A percentile compares a stretch with the other conserved stretches of the same genome.
Conservation (phyloP, 352 stramenopile genomes). For the Phytophthora niederhauseri region DNA sequence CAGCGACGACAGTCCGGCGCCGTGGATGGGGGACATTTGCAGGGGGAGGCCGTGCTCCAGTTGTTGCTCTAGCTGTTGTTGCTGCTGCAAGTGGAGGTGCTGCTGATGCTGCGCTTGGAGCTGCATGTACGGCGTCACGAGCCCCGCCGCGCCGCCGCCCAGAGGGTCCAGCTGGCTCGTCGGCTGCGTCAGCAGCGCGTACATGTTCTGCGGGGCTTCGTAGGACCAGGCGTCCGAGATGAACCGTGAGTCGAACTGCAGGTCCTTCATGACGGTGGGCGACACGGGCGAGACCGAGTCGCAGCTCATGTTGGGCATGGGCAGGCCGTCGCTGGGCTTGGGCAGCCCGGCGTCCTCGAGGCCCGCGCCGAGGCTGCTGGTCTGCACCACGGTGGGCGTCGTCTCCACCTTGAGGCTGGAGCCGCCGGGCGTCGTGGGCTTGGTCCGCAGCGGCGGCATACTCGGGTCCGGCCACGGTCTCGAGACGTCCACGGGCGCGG, state of each 20-base stretch:
- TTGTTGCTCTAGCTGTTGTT: slow-evolving; percentile 40
- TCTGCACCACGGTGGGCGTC: slow-evolving; percentile 6
- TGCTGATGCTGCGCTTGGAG: slow-evolving; percentile 38
- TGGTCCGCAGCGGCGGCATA: slow-evolving; percentile 23
- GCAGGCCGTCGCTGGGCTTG: slow-evolving; percentile 34
- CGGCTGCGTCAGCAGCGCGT: slow-evolving; percentile 47
- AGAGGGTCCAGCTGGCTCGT: slow-evolving; percentile 36
- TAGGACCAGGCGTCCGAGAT: slow-evolving; percentile 52
- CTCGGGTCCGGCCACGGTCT: slow-evolving; percentile 26
- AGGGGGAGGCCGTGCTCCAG: slow-evolving; percentile 22
- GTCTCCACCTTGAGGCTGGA: slow-evolving; percentile 35
- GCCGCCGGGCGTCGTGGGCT: slow-evolving; percentile 27
- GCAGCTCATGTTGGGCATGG: slow-evolving; percentile 28
- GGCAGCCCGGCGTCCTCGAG: slow-evolving; percentile 23
- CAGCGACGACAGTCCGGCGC: slow-evolving; percentile 32
- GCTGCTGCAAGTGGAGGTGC: slow-evolving; percentile 41
- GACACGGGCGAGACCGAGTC: slow-evolving; percentile 38
- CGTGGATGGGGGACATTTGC: slow-evolving; percentile 38
- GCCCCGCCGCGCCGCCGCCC: slow-evolving; percentile 22
- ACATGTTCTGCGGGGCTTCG: slow-evolving; percentile 63
- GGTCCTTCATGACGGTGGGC: slow-evolving; percentile 41
- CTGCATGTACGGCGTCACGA: slow-evolving; percentile 48
- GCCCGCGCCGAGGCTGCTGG: slow-evolving; percentile 6
- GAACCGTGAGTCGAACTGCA: slow-evolving; percentile 55
- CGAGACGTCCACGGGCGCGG: slow-evolving; percentile 5